Conservation (phyloP, 1,284 basidiomycete genomes). For the Ganoderma sp. region DNA sequence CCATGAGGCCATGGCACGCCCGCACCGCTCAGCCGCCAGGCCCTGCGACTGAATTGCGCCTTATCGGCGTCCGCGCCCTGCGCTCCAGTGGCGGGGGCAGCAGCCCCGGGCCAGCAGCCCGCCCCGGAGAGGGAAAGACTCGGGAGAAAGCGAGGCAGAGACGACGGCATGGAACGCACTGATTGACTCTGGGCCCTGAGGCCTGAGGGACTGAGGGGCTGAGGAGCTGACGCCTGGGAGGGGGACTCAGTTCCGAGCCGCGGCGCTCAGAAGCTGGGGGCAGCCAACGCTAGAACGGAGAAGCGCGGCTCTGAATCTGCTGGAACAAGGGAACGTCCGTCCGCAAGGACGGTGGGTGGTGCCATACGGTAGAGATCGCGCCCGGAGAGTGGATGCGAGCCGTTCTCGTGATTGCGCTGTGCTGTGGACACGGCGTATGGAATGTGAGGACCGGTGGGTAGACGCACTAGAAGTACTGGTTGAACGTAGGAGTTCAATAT, state of each 20-base stretch:
- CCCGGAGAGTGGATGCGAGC: not conserved
- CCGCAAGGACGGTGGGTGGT: not conserved
- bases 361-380: not conserved
- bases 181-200: conserved; percentile 1
- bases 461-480: not conserved
- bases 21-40: not conserved
- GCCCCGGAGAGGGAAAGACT: not conserved
- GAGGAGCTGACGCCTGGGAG: not conserved
- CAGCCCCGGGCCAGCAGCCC: not conserved
- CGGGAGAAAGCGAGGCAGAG: not conserved
- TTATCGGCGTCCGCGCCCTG: not conserved
- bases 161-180: conserved; percentile 1
- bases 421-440: not conserved
- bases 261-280: not conserved
- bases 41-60: conserved; percentile 2
- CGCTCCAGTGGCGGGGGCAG: not conserved
- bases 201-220: not conserved
- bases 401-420: not conserved
- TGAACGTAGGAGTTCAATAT: not conserved
- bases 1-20: conserved; percentile 22
- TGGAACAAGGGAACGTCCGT: not conserved
- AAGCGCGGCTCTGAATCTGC: not conserved
- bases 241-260: not conserved
- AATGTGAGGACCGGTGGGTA: not conserved
- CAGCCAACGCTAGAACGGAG: conserved; percentile 2